phyloP scores from a whole-genome alignment of 192 early-diverging fungal species.

The Martensiomyces pterosporus region DNA sequence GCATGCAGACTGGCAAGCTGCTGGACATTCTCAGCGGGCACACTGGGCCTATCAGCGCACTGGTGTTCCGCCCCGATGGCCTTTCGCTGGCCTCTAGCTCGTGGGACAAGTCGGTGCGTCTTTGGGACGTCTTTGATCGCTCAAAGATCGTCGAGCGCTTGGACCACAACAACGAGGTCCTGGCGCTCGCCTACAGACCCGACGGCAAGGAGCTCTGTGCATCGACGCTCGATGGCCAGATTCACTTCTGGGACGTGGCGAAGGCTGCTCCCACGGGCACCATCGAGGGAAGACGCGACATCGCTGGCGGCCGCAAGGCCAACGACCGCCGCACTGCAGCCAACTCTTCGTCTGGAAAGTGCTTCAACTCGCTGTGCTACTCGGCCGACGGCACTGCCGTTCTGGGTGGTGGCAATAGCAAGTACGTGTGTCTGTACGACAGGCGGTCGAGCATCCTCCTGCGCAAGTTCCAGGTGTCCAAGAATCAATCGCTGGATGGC shows the following conservation, averaged over 20 bases:
- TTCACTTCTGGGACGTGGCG: conserved; percentile 91
- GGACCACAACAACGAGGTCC: conserved; percentile 76
- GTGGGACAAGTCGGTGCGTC: conserved; percentile 87
- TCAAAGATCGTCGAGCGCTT: conserved; percentile 72
- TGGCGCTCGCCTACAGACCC: conserved; percentile 83
- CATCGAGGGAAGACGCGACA: conserved; percentile 92
- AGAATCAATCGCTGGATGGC: conserved; percentile 91
- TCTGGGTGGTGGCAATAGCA: conserved; percentile 91
- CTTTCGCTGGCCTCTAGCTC: conserved; percentile 78
- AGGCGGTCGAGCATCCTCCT: conserved; percentile 66
- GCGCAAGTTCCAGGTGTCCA: conserved; percentile 86
- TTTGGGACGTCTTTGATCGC: conserved; percentile 94
- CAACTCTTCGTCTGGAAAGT: conserved; percentile 79
- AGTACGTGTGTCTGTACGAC: conserved; percentile 96
- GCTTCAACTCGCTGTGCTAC: conserved; percentile 91
- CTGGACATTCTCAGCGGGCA: conserved; percentile 93
- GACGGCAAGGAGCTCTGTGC: conserved; percentile 86
- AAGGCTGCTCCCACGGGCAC: conserved; percentile 62
- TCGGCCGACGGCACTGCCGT: conserved; percentile 90
- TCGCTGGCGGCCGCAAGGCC: conserved; percentile 78
- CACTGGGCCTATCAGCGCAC: conserved; percentile 79
- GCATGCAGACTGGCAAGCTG: conserved; percentile 96
- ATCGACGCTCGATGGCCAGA: conserved; percentile 87
- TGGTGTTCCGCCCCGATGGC: conserved; percentile 84
- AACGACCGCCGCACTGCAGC: conserved; percentile 76